Conservation (phyloP, 805 yeast species). For the Yarrowia sp. region DNA sequence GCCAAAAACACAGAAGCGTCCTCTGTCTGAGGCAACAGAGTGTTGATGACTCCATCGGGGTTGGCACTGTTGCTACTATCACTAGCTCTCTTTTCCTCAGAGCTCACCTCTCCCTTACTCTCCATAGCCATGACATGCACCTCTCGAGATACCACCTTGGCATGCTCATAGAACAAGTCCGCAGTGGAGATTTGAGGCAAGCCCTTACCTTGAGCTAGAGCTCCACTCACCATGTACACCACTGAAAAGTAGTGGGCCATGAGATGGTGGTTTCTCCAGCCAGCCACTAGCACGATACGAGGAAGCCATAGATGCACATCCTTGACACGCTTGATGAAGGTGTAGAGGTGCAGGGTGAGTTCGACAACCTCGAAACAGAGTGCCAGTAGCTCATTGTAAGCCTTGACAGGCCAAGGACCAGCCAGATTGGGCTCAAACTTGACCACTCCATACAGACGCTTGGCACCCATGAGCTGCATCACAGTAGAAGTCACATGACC, state of each 20-base stretch:
- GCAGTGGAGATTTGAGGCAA: not conserved
- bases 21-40: conserved; percentile 34
- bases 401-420: conserved; percentile 39
- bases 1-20: conserved; percentile 35
- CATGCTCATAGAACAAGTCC: not conserved
- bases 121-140: not conserved
- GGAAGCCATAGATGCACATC: conserved; percentile 33
- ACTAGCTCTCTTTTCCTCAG: not conserved
- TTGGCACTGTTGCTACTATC: conserved; percentile 4
- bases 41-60: not conserved
- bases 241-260: conserved; percentile 37
- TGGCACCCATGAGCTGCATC: conserved; percentile 28
- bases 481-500: conserved; percentile 28
- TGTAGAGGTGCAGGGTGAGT: conserved; percentile 34
- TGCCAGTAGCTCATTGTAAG: conserved; percentile 34
- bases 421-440: conserved; percentile 38
- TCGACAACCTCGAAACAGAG: conserved; percentile 29
- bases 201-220: conserved; percentile 32
- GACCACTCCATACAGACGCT: not conserved
- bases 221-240: conserved; percentile 37
- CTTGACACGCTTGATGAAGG: conserved; percentile 34
- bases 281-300: conserved; percentile 32
- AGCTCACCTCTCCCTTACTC: not conserved
- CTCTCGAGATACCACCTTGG: conserved; percentile 3
- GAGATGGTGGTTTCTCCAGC: conserved; percentile 37